Evolutionary conservation across 495 filamentous ascomycete species (phyloP).

Genomic region (Aspergillus incahuasiensis): DNA sequence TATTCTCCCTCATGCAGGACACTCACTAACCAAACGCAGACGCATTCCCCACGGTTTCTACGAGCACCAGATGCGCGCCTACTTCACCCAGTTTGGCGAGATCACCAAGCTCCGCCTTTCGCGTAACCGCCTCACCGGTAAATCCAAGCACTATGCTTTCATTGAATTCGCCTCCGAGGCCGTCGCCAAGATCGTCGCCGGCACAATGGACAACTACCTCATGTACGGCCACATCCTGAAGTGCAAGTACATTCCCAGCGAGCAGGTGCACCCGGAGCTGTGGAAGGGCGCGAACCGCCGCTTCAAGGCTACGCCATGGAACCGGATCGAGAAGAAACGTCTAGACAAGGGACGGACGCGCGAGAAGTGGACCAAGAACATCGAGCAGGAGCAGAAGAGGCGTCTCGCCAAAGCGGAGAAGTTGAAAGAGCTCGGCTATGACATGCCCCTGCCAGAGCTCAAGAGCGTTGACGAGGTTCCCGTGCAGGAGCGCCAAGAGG

Average conservation of each 20-base stretch:
- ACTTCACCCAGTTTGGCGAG: conserved; percentile 92
- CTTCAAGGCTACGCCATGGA: conserved; percentile 83
- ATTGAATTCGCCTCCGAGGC: conserved; percentile 75
- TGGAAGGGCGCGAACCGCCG: conserved; percentile 85
- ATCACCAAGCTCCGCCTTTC: conserved; percentile 80
- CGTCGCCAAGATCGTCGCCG: conserved; percentile 82
- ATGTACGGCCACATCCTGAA: conserved; percentile 90
- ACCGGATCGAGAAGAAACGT: conserved; percentile 70
- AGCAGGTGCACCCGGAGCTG: conserved; percentile 71
- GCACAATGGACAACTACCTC: conserved; percentile 97
- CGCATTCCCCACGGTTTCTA: conserved; percentile 94
- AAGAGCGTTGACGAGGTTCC: conserved; percentile 61
- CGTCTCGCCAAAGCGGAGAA: conserved; percentile 63
- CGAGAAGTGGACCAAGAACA: conserved; percentile 69
- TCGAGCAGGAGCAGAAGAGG: conserved; percentile 64
- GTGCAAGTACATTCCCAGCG: conserved; percentile 69
- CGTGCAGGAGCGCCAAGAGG: conserved; percentile 28
- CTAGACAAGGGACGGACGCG: conserved; percentile 65
- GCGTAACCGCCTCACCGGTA: conserved; percentile 83
- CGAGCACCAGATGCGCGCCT: conserved; percentile 88
- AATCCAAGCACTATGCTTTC: conserved; percentile 88
- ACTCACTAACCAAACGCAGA: conserved; percentile 25
- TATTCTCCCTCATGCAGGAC: not conserved
- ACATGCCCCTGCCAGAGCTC: conserved; percentile 69
- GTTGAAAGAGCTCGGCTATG: conserved; percentile 78